Evolutionary conservation across 2,329 filamentous ascomycete species (phyloP).

Genomic region (Colletotrichum godetiae): DNA sequence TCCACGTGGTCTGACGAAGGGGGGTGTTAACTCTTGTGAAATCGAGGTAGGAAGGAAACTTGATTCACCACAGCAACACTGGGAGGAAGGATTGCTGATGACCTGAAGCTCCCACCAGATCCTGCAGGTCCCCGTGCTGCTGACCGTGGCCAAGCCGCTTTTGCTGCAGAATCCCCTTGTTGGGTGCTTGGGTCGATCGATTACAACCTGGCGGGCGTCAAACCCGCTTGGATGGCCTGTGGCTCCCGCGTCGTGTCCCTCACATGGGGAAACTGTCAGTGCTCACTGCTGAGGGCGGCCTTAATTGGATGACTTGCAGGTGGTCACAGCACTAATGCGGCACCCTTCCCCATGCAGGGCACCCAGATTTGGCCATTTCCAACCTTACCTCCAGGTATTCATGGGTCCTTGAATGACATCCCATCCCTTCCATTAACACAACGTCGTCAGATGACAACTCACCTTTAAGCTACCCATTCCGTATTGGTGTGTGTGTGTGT

Average conservation of each 20-base stretch:
- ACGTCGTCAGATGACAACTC: constrained; percentile 14
- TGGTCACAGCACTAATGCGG: constrained; percentile 23
- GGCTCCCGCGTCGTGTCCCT: neutral
- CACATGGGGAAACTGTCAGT: constrained; percentile 20
- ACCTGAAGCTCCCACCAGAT: neutral
- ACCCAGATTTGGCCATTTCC: constrained; percentile 8
- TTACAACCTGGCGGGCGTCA: neutral
- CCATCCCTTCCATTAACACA: constrained; percentile 22
- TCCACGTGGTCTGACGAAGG: neutral
- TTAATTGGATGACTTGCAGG: constrained; percentile 31
- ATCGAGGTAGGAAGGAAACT: neutral
- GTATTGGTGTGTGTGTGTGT: neutral
- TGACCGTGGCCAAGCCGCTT: neutral
- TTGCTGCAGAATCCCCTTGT: neutral
- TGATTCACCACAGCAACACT: neutral
- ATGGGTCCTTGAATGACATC: constrained; percentile 16
- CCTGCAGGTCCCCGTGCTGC: neutral
- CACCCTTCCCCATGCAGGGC: constrained; percentile 14
- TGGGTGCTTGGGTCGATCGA: neutral
- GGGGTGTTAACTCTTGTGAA: neutral
- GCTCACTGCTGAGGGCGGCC: constrained; percentile 26
- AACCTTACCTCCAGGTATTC: neutral
- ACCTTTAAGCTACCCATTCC: neutral
- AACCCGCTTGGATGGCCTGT: neutral
- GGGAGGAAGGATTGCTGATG: neutral